Conservation (phyloP, 2,329 filamentous ascomycete genomes). For the Cercospora zeae-maydis region DNA sequence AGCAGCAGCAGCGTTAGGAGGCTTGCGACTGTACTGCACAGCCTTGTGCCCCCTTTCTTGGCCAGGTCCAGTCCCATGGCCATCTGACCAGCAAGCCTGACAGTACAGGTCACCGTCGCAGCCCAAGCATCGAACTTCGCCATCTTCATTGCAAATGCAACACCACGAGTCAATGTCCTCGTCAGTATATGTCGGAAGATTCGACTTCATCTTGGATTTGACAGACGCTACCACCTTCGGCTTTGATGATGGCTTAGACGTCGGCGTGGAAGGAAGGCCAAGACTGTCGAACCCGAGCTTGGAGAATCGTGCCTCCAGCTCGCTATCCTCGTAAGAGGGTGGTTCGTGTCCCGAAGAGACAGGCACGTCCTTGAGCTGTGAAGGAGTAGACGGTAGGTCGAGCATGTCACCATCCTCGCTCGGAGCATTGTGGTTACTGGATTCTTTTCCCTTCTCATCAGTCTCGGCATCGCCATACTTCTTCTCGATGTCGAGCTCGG, state of each 20-base stretch:
- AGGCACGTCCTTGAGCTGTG: slow-evolving; percentile 23
- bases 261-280: slow-evolving; percentile 47
- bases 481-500: slow-evolving; percentile 44
- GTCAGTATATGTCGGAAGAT: slow-evolving; percentile 52
- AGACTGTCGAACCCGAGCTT: slow-evolving; percentile 44
- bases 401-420: slow-evolving; percentile 5
- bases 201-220: slow-evolving; percentile 35
- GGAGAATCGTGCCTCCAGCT: slow-evolving; percentile 45
- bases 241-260: slow-evolving; percentile 38
- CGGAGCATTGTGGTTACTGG: not conserved
- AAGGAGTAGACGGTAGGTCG: slow-evolving; percentile 35
- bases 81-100: slow-evolving; percentile 73
- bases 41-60: slow-evolving; percentile 69
- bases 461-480: slow-evolving; percentile 35
- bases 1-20: slow-evolving; percentile 11
- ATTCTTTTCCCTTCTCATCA: slow-evolving; percentile 2
- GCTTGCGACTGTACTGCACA: slow-evolving; percentile 39
- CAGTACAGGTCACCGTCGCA: slow-evolving; percentile 74
- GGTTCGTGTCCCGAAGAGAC: slow-evolving; percentile 23
- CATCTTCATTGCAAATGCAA: slow-evolving; percentile 76
- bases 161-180: slow-evolving; percentile 76
- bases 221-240: slow-evolving; percentile 22
- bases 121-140: slow-evolving; percentile 66
- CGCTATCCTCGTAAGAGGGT: slow-evolving; percentile 40
- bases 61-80: slow-evolving; percentile 67